Conservation (phyloP, 169 alveolate genomes). For the Neospora caninum region DNA sequence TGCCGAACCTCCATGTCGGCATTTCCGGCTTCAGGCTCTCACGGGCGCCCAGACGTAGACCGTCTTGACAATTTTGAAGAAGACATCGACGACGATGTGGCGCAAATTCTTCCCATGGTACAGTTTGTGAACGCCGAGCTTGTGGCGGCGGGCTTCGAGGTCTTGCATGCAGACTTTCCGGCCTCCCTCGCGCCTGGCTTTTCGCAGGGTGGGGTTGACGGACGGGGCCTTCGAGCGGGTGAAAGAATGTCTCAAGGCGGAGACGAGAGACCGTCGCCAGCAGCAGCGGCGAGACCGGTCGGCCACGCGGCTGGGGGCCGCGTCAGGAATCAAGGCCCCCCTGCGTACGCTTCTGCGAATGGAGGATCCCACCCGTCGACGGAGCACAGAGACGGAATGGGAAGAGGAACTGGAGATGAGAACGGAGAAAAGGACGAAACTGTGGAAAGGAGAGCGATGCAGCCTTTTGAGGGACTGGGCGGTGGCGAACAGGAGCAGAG, state of each 20-base stretch:
- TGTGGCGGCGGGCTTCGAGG: constrained; percentile 25
- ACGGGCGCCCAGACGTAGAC: neutral
- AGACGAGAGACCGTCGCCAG: too few species aligned
- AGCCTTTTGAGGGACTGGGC: neutral
- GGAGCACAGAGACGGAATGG: too few species aligned
- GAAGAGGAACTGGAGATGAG: neutral
- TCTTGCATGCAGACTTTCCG: neutral
- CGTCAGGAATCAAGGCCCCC: too few species aligned
- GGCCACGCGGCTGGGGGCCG: too few species aligned
- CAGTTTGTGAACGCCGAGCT: constrained; percentile 19
- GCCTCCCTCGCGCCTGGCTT: too few species aligned
- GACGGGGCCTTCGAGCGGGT: too few species aligned
- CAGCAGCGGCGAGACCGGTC: too few species aligned
- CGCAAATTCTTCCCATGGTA: neutral
- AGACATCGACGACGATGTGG: neutral
- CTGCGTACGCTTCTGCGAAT: too few species aligned
- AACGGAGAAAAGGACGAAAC: neutral
- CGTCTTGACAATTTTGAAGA: neutral
- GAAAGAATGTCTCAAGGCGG: too few species aligned
- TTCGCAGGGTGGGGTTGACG: too few species aligned
- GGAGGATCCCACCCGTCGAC: too few species aligned
- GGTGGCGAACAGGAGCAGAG: neutral
- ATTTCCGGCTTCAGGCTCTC: neutral
- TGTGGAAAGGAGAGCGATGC: neutral
- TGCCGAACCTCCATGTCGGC: neutral